Evolutionary conservation across 768 basidiomycete genomes (phyloP).

Genomic region (Dacryopinax spathularia): DNA sequence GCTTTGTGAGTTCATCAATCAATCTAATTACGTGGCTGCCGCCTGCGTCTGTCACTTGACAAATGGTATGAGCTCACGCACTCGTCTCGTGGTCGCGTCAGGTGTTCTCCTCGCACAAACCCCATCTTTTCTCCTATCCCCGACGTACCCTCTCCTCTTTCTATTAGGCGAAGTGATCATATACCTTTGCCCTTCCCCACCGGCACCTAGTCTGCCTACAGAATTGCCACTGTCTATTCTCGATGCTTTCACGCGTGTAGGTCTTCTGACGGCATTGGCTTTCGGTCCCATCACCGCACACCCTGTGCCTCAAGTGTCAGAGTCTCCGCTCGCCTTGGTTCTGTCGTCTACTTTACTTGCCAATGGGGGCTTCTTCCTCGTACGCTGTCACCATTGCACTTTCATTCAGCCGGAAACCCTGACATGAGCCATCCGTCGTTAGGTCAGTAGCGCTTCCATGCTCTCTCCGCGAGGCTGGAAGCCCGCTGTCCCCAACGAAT

Average conservation of each 20-base stretch:
- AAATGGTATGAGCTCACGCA: conserved; percentile 5
- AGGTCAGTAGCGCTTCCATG: conserved; percentile 34
- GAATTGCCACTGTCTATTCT: conserved; percentile 62
- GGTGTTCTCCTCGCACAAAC: conserved; percentile 50
- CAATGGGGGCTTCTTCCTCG: conserved; percentile 70
- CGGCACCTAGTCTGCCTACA: conserved; percentile 34
- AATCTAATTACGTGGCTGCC: not conserved
- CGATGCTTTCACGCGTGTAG: conserved; percentile 66
- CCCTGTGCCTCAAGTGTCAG: conserved; percentile 34
- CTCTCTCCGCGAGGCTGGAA: conserved; percentile 54
- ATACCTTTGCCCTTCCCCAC: conserved; percentile 44
- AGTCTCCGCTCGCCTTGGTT: conserved; percentile 65
- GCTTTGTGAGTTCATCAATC: conserved; percentile 32
- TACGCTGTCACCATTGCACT: conserved; percentile 37
- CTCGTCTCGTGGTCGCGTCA: conserved; percentile 19
- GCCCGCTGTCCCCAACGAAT: conserved; percentile 63
- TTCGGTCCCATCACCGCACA: conserved; percentile 51
- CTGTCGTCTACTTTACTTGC: conserved; percentile 57
- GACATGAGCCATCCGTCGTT: conserved; percentile 8
- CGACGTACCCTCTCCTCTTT: conserved; percentile 50
- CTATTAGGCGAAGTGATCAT: conserved; percentile 45
- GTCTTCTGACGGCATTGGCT: conserved; percentile 63
- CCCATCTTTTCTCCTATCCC: conserved; percentile 70
- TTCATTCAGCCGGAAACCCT: not conserved
- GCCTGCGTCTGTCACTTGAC: not conserved